These are phyloP conservation scores for Rhodotorula graminis DNA, from an alignment of 768 basidiomycete species.

Conservation along the genomic window DNA sequence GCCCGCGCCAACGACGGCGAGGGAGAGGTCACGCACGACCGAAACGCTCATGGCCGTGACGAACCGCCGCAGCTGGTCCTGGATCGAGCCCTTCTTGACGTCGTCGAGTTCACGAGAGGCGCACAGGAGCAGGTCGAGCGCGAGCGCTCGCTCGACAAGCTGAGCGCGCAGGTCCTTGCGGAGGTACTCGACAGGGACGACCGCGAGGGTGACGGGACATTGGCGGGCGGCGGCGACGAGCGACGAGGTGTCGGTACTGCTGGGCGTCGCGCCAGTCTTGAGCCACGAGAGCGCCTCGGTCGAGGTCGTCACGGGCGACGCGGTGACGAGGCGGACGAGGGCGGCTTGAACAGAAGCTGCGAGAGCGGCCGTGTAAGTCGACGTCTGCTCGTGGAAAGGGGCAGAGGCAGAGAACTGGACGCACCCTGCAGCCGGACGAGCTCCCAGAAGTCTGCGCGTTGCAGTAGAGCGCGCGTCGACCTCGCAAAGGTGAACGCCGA, in stretches of 20 bases:
- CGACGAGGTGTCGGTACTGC: not conserved
- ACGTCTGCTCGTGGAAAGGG: too few species aligned
- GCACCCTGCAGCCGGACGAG: slow-evolving; percentile 9
- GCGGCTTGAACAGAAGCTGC: slow-evolving; percentile 15
- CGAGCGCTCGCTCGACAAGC: slow-evolving; percentile 12
- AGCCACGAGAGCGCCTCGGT: not conserved
- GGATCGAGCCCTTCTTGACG: not conserved
- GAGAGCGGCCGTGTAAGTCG: not conserved
- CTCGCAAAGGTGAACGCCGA: not conserved
- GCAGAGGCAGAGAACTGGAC: not conserved
- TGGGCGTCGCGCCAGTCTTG: not conserved
- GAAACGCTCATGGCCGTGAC: slow-evolving; percentile 1
- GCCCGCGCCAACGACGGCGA: not conserved
- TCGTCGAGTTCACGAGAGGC: not conserved
- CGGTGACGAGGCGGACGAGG: slow-evolving; percentile 14
- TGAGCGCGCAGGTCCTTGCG: not conserved
- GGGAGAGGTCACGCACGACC: not conserved
- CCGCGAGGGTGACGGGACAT: not conserved
- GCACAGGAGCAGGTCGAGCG: slow-evolving; percentile 23
- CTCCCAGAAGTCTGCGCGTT: slow-evolving; percentile 35
- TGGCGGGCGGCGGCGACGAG: slow-evolving; percentile 3
- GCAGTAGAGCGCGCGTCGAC: not conserved
- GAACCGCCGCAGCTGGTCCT: slow-evolving; percentile 15
- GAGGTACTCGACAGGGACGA: slow-evolving; percentile 31
- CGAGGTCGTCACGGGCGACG: slow-evolving; percentile 1